Base-by-base conservation (phyloP, 805 yeast species). In the Saturnispora sekii region DNA sequence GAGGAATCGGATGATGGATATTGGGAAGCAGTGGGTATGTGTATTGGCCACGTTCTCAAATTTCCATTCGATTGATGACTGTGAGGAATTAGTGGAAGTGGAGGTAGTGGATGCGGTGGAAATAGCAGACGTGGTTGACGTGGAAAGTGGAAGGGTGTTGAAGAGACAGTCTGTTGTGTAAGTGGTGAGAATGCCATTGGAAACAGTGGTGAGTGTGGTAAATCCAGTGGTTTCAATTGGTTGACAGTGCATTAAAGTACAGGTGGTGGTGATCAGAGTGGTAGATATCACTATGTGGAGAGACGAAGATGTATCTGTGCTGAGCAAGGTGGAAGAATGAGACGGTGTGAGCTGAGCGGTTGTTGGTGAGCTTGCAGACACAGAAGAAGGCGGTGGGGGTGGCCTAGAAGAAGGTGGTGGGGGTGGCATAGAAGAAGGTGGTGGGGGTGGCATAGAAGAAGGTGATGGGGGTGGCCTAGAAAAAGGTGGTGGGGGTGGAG, bases 141-240 rank as follows among this genome's bases (percentile, higher is more conserved):
- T 57, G 17, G 47, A 47, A 55, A 51, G 52, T 45, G 49, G 18
- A 60, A 52, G 45, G 65, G 54, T 44, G 55, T 55, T 41, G 65
- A 59, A 32, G 37, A 40, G 17, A 26, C 46, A 41, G 35, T 21
- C 4, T 21, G 36, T 17, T 28, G 47, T 35, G 18, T 30, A 11
- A 35, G 45, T 32, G 18, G 38, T 38, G 21, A 46, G 37, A 32
- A 21, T 38, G 18, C 44, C 32, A 10, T 4, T 18, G n/a, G 34
- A 5, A 16, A 12, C 28, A 11, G 21, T 16, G 5, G 41, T 33
- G 12, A 11, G 12, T 16, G 9, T 12, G 14, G 16, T 14, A 11
- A 36, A 31, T 32, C 26, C 36, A 14, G 43, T 40, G 21, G 38
- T 21, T 21, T 21, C 26, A n/a, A 11, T 15, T 41, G 32, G 36